These are phyloP conservation scores for Eimeria praecox DNA, from an alignment of 169 alveolate genomes.

Conservation along the genomic window DNA sequence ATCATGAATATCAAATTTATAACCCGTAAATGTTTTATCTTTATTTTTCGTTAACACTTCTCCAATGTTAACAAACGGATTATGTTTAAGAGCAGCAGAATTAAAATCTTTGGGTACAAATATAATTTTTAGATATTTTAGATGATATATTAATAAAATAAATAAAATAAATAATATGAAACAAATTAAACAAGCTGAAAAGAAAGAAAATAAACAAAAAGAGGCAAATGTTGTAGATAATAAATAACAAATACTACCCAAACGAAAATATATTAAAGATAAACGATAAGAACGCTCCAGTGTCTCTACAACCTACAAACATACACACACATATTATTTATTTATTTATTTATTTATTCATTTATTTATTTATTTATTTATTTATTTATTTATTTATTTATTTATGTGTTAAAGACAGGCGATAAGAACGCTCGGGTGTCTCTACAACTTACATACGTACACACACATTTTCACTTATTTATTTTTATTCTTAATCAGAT, in stretches of 20 bases:
- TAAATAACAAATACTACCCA: slow-evolving; percentile 65
- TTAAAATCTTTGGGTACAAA: slow-evolving; percentile 48
- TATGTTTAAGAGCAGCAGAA: slow-evolving; percentile 29
- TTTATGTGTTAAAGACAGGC: slow-evolving; percentile 16
- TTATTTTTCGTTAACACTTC: background rate
- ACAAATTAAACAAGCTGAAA: slow-evolving; percentile 4
- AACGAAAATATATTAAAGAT: slow-evolving; percentile 17
- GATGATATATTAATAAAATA: background rate
- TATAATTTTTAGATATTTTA: background rate
- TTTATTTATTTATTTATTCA: too few relatives aligned
- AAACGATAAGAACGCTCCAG: slow-evolving; percentile 57
- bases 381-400: too few relatives aligned
- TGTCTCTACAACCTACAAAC: slow-evolving; percentile 51
- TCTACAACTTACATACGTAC: slow-evolving; percentile 56
- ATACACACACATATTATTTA: background rate
- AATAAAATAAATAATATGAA: background rate
- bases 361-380: background rate
- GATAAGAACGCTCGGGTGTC: slow-evolving; percentile 45
- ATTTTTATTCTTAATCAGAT: background rate
- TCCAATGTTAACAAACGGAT: slow-evolving; percentile 61
- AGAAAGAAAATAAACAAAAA: slow-evolving; percentile 18
- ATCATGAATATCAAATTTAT: background rate
- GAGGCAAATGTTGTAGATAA: slow-evolving; percentile 54
- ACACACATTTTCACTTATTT: background rate
- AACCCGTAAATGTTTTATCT: slow-evolving; percentile 46